phyloP scores from a whole-genome alignment of 169 alveolate genomes.

The Cryptosporidium ubiquitum region DNA sequence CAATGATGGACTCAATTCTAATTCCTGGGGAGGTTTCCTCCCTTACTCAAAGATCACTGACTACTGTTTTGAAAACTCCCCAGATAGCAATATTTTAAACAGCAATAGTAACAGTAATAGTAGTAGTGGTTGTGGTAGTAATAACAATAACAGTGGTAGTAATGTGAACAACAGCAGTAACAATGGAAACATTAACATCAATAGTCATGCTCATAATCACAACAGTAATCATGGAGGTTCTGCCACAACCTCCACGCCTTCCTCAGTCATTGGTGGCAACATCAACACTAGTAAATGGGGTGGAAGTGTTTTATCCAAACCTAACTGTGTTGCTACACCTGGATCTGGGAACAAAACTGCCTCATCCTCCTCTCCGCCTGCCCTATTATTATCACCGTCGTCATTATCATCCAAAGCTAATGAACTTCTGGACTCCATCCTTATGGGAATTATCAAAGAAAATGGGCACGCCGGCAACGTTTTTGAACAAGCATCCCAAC shows the following conservation, averaged over 20 bases:
- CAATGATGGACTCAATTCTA: conserved; percentile 44
- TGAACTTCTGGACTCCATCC: conserved; percentile 12
- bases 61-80: conserved; percentile 41
- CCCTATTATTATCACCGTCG: too few relatives aligned
- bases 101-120: neutral
- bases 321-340: neutral
- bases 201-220: too few relatives aligned
- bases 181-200: neutral
- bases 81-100: neutral
- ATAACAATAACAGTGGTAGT: neutral
- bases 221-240: neutral
- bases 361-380: neutral
- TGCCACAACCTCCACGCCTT: neutral
- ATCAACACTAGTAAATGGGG: neutral
- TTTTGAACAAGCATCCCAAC: conserved; percentile 23
- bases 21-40: conserved; percentile 68
- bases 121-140: neutral
- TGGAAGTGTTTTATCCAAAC: neutral
- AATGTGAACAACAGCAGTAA: neutral
- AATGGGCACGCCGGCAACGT: conserved; percentile 12
- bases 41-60: conserved; percentile 57
- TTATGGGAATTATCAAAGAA: conserved; percentile 22
- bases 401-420: conserved; percentile 17
- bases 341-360: neutral
- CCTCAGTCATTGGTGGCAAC: neutral